phyloP scores from a whole-genome alignment of 2,329 filamentous ascomycete genomes.

The Cytospora chrysosperma region DNA sequence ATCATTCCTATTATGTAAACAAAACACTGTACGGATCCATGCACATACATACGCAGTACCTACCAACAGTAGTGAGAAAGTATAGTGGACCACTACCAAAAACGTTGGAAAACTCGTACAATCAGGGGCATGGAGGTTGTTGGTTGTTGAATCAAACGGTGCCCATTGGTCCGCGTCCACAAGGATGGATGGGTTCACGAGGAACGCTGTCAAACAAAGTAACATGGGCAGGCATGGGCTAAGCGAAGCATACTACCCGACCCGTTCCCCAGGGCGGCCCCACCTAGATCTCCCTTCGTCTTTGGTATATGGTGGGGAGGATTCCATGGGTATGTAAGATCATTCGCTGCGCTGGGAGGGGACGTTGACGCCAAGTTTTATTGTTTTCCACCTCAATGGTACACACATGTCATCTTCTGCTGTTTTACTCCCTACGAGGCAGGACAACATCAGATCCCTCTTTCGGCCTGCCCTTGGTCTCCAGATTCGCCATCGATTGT shows the following conservation, averaged over 20 bases:
- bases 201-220: not conserved
- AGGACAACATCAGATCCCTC: not conserved
- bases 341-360: not conserved
- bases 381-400: not conserved
- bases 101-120: not conserved
- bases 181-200: not conserved
- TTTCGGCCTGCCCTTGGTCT: not conserved
- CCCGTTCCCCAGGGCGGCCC: not conserved
- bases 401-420: not conserved
- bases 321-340: not conserved
- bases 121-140: not conserved
- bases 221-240: no score
- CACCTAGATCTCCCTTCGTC: not conserved
- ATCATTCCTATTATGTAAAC: not conserved
- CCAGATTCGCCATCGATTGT: not conserved
- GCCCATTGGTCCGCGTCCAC: not conserved
- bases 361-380: not conserved
- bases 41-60: no score
- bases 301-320: not conserved
- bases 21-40: not conserved
- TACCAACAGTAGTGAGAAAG: no score
- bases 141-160: not conserved
- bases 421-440: no score
- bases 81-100: not conserved
- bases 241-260: no score